Evolutionary conservation across 306 rosid genomes (phyloP), one percentile per base, ranked within the genome.

Genomic region (Pyrus bretschneideri): DNA sequence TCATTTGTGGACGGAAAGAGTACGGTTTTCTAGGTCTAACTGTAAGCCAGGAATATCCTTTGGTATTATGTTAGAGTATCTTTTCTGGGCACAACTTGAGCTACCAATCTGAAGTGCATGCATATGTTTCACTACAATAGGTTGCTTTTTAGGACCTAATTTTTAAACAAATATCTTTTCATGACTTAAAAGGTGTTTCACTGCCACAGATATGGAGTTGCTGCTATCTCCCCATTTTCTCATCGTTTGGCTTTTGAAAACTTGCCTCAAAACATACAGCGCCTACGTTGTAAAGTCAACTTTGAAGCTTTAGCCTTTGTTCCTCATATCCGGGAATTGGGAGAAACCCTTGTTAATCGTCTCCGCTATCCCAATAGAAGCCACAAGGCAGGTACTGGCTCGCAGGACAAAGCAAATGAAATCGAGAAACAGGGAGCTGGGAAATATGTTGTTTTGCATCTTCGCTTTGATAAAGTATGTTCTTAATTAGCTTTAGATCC

Each of bases 211-310:
- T 85, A 89, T 78, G 93, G 96, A 64, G 68, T 95, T 78, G 97
- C 92, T 84, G 99, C 97, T 61, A 82, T 95, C 78, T 79, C 99
- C 71, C 99, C 99, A 33, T 95, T 95, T 87, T 90, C 99, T 77
- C 99, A 95, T 80, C 99, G 99, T 17, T 83, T 95, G 85, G 78
- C 89, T 76, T 95, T 90, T 79, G 92, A 92, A 68, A 80, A 86
- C 86, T 83, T 95, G 86, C 92, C 99, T 40, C 69, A 74, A 83
- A 91, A 87, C 78, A 89, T 92, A 64, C 97, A 95, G 87, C 91
- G 80, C 45, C 85, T 95, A 12, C 97, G 97, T 23, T 89, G 96
- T 82, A 92, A 92, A 84, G 97, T 95, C 75, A 92, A 95, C 87
- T 92, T 92, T 77, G 77, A 88, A 86, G 99, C 99, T 78, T 86